Percentiles rank a stretch among this genome's conserved stretches.
Evolutionary conservation across 805 yeast species (phyloP).

Genomic region (Yamadazyma philogaea): DNA sequence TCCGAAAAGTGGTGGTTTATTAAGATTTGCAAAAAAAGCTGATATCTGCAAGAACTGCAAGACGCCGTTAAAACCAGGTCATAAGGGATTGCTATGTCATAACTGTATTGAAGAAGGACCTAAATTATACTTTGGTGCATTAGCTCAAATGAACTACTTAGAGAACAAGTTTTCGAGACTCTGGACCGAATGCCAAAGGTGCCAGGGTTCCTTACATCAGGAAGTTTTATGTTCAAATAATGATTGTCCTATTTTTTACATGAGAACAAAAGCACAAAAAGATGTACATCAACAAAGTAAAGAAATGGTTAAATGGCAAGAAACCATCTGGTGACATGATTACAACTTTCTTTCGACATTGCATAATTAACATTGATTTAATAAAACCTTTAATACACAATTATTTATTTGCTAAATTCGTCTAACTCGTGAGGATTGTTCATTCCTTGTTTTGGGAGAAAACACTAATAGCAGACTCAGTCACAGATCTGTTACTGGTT

Average conservation of each 20-base stretch:
- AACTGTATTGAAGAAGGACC: conserved; percentile 81
- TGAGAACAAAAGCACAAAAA: conserved; percentile 86
- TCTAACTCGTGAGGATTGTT: conserved; percentile 2
- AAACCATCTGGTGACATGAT: conserved; percentile 46
- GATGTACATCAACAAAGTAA: conserved; percentile 56
- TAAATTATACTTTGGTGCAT: conserved; percentile 73
- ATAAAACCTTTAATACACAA: conserved; percentile 5
- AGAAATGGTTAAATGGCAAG: conserved; percentile 67
- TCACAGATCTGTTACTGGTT: conserved; percentile 29
- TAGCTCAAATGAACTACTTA: conserved; percentile 73
- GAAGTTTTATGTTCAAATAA: conserved; percentile 93
- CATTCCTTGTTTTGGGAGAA: conserved; percentile 1
- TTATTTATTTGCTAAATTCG: conserved; percentile 6
- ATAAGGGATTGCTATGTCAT: conserved; percentile 74
- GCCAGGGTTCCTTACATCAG: conserved; percentile 94
- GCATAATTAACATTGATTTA: not conserved
- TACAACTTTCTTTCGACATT: not conserved
- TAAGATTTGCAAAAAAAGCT: conserved; percentile 88
- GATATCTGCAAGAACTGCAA: conserved; percentile 88
- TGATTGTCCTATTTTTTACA: conserved; percentile 96
- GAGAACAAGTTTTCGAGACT: conserved; percentile 81
- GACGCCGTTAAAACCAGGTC: conserved; percentile 60
- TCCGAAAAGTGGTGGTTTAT: conserved; percentile 79
- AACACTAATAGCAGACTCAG: conserved; percentile 27
- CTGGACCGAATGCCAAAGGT: conserved; percentile 98